A percentile compares a stretch with the other conserved stretches of the same genome.
Conservation (phyloP, 805 yeast species). For the Candida saitoana region DNA sequence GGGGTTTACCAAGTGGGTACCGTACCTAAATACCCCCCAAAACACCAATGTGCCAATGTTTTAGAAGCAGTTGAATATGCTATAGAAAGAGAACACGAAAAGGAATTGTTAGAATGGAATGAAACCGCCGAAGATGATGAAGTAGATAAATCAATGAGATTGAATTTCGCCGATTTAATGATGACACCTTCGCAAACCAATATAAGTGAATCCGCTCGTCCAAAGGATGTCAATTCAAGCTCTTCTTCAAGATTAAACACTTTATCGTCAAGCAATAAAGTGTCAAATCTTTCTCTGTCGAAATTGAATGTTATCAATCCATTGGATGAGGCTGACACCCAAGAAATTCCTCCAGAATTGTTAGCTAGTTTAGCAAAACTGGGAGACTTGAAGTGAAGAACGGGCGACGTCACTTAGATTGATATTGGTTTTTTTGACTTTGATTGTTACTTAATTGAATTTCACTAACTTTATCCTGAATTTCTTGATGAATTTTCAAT, state of each 20-base stretch:
- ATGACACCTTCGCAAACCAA: slow-evolving; percentile 40
- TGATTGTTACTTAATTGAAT: too few relatives aligned
- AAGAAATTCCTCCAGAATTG: slow-evolving; percentile 3
- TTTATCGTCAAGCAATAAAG: neutral
- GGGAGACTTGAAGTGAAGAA: slow-evolving; percentile 1
- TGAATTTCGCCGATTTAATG: slow-evolving; percentile 43
- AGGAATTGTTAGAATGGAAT: slow-evolving; percentile 75
- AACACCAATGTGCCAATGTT: slow-evolving; percentile 66
- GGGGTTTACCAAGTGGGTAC: slow-evolving; percentile 85
- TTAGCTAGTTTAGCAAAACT: slow-evolving; percentile 3
- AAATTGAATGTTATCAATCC: slow-evolving; percentile 3
- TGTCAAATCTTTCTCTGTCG: neutral
- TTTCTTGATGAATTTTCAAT: too few relatives aligned
- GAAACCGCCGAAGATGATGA: slow-evolving; percentile 37
- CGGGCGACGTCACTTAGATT: too few relatives aligned
- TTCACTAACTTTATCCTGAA: too few relatives aligned
- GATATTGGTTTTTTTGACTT: too few relatives aligned
- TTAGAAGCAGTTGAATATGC: slow-evolving; percentile 81
- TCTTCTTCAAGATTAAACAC: neutral
- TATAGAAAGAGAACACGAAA: slow-evolving; percentile 72
- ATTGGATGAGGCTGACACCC: slow-evolving; percentile 3
- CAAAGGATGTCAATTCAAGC: neutral
- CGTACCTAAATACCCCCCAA: slow-evolving; percentile 74
- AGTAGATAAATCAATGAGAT: slow-evolving; percentile 24
- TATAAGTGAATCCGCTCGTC: neutral